phyloP scores from a whole-genome alignment of 2,329 filamentous ascomycete species.

The Rutstroemia sp. region DNA sequence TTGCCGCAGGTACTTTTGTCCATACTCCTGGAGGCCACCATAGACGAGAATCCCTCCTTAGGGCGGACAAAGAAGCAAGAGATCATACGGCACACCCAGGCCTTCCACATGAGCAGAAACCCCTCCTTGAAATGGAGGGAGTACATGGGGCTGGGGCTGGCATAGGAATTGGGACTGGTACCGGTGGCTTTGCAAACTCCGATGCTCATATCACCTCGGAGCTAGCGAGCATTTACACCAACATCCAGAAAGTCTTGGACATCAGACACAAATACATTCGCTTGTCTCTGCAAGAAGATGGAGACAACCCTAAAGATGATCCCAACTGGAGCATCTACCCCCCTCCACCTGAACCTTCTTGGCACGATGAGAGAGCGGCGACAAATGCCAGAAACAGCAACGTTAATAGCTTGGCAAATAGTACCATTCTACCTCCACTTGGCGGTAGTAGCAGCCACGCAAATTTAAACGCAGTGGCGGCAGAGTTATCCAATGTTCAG shows the following conservation, averaged over 20 bases:
- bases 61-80: slow-evolving; percentile 26
- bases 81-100: slow-evolving; percentile 42
- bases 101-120: slow-evolving; percentile 48
- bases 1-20: slow-evolving; percentile 6
- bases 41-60: slow-evolving; percentile 20
- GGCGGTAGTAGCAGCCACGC: slow-evolving; percentile 19
- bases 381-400: slow-evolving; percentile 36
- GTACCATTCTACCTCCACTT: slow-evolving; percentile 26
- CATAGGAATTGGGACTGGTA: slow-evolving; percentile 54
- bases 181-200: slow-evolving; percentile 56
- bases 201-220: slow-evolving; percentile 80
- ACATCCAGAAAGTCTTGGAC: slow-evolving; percentile 85
- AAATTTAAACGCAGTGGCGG: neutral
- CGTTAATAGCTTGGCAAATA: slow-evolving; percentile 37
- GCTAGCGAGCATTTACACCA: slow-evolving; percentile 77
- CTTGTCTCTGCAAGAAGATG: slow-evolving; percentile 71
- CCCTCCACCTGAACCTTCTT: slow-evolving; percentile 82
- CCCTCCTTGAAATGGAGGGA: slow-evolving; percentile 42
- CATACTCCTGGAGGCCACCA: slow-evolving; percentile 10
- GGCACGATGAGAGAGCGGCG: slow-evolving; percentile 49
- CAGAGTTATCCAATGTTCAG: slow-evolving; percentile 19
- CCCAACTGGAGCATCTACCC: slow-evolving; percentile 84
- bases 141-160: slow-evolving; percentile 51
- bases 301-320: slow-evolving; percentile 83
- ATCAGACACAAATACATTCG: slow-evolving; percentile 82